Conservation (phyloP, 768 basidiomycete genomes). For the Tulasnella sp. region DNA sequence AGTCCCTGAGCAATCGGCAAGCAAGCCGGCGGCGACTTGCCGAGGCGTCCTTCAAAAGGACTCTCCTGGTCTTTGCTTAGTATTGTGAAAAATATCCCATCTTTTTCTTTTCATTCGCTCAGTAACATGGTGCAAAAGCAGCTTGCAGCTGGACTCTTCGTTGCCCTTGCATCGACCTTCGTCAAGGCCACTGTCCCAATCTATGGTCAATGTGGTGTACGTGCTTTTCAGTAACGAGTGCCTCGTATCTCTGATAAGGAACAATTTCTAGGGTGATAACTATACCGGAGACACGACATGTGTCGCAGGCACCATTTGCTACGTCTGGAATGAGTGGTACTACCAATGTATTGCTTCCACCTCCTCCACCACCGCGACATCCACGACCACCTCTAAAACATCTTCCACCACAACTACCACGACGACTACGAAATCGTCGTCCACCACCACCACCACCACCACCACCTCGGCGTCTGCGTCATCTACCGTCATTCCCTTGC, state of each 20-base stretch:
- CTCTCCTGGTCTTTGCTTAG: neutral
- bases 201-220: slow-evolving; percentile 22
- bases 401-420: neutral
- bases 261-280: neutral
- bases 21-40: neutral
- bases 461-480: slow-evolving; percentile 3
- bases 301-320: neutral
- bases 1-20: slow-evolving; percentile 3
- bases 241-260: too few relatives aligned
- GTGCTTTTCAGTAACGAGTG: neutral
- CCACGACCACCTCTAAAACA: neutral
- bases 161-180: neutral
- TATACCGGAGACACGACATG: slow-evolving; percentile 6
- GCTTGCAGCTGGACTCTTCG: neutral
- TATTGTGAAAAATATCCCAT: neutral
- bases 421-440: neutral
- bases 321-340: neutral
- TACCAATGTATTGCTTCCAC: neutral
- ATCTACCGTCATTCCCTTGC: slow-evolving; percentile 21
- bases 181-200: slow-evolving; percentile 10
- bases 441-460: slow-evolving; percentile 24
- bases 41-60: neutral
- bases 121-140: neutral
- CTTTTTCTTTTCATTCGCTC: neutral
- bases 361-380: neutral